A percentile compares a stretch with the other conserved stretches of the same genome.
Conservation (phyloP, 2,329 filamentous ascomycete genomes). For the Fusarium equiseti region DNA sequence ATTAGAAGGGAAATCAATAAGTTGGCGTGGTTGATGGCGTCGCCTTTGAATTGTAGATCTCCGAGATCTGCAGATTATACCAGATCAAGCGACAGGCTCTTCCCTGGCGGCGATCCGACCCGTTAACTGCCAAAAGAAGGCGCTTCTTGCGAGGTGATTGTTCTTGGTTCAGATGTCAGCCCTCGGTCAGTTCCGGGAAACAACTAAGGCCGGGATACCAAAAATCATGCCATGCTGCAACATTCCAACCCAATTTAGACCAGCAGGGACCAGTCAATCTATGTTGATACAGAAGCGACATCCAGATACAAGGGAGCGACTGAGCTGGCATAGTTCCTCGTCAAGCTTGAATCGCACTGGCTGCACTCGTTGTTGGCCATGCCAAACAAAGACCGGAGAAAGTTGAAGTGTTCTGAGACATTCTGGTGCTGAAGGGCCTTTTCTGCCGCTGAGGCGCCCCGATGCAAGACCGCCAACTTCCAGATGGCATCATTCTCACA, state of each 20-base stretch:
- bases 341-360: not conserved
- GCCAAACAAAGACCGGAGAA: slow-evolving; percentile 1
- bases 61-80: slow-evolving; percentile 14
- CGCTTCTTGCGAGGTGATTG: slow-evolving; percentile 1
- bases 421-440: not conserved
- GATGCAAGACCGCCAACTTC: not conserved
- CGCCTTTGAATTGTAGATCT: not conserved
- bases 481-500: not conserved
- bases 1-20: not conserved
- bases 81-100: not conserved
- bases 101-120: not conserved
- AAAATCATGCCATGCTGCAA: slow-evolving; percentile 4
- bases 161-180: not conserved
- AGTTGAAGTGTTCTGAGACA: slow-evolving; percentile 7
- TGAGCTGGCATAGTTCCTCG: not conserved
- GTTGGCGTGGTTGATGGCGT: not conserved
- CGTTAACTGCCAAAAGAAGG: slow-evolving; percentile 3
- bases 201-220: not conserved
- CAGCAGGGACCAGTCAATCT: not conserved
- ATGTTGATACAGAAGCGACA: slow-evolving; percentile 6
- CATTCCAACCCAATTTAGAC: slow-evolving; percentile 11
- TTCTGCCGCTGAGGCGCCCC: not conserved
- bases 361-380: slow-evolving; percentile 2
- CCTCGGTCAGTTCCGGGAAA: slow-evolving; percentile 8
- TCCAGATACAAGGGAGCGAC: not conserved